A percentile compares a stretch with the other conserved stretches of the same genome.
These are phyloP conservation scores for Blepharisma stoltei DNA, from an alignment of 73 alveolate species.

Conservation along the genomic window DNA sequence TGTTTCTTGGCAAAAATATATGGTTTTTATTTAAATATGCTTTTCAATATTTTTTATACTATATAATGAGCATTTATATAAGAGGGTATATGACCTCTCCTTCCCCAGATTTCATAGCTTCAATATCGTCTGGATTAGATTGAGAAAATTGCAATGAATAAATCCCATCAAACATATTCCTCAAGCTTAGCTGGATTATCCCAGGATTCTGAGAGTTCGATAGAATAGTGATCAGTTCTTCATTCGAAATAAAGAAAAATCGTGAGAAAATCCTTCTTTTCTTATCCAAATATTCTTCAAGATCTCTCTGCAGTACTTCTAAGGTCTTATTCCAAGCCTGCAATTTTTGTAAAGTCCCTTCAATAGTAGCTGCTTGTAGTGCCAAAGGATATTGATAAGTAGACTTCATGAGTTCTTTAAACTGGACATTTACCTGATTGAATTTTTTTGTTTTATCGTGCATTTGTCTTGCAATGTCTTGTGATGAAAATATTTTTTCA, in stretches of 20 bases:
- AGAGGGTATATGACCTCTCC: conserved; percentile 79
- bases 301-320: conserved; percentile 84
- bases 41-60: too few relatives aligned
- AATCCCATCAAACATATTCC: conserved; percentile 96
- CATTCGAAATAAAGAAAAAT: conserved; percentile 93
- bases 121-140: conserved; percentile 69
- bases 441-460: conserved; percentile 83
- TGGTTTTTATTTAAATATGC: too few relatives aligned
- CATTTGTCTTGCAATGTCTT: conserved; percentile 94
- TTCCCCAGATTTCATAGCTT: conserved; percentile 80
- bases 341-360: conserved; percentile 71
- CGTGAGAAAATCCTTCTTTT: conserved; percentile 94
- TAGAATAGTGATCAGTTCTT: conserved; percentile 88
- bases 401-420: conserved; percentile 85
- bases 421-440: conserved; percentile 87
- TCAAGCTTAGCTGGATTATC: conserved; percentile 80
- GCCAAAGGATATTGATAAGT: conserved; percentile 85
- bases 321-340: conserved; percentile 67
- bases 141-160: conserved; percentile 69
- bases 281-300: conserved; percentile 89
- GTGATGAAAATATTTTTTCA: conserved; percentile 91
- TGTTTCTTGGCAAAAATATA: conserved; percentile 58
- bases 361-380: conserved; percentile 52
- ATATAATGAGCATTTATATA: conserved; percentile 58
- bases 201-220: conserved; percentile 92